Conservation (phyloP, 2,329 filamentous ascomycete genomes). For the Epichloe uncinata region DNA sequence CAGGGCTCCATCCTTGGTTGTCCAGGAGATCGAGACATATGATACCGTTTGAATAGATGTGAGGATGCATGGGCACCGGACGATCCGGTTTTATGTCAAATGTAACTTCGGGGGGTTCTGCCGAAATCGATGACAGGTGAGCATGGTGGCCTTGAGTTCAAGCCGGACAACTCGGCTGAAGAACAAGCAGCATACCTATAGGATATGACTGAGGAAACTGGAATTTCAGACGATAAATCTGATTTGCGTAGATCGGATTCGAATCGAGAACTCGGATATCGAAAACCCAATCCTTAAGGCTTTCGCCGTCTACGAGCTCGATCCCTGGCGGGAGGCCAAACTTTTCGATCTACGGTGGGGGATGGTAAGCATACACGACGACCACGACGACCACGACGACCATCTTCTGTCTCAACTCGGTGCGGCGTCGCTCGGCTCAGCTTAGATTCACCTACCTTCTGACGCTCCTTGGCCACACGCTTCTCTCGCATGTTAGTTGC, state of each 20-base stretch:
- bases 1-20: conserved; percentile 81
- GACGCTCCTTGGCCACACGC: conserved; percentile 17
- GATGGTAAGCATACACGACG: conserved; percentile 4
- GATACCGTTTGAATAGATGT: conserved; percentile 97
- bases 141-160: background rate
- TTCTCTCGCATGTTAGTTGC: conserved; percentile 15
- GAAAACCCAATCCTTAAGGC: conserved; percentile 65
- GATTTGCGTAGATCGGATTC: conserved; percentile 74
- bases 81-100: conserved; percentile 56
- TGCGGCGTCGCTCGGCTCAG: background rate
- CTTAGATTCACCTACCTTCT: conserved; percentile 11
- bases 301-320: conserved; percentile 67
- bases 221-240: conserved; percentile 79
- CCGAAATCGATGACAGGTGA: background rate
- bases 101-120: conserved; percentile 89
- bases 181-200: conserved; percentile 52
- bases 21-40: conserved; percentile 93
- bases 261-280: conserved; percentile 83
- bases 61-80: conserved; percentile 83
- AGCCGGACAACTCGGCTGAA: background rate
- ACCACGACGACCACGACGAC: background rate
- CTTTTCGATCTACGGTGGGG: conserved; percentile 33
- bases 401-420: background rate
- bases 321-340: conserved; percentile 54
- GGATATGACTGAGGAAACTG: conserved; percentile 75